Evolutionary conservation across 2,329 filamentous ascomycete genomes (phyloP), one percentile per base, ranked within the genome.

Genomic region (Dothidotthia symphoricarpi): DNA sequence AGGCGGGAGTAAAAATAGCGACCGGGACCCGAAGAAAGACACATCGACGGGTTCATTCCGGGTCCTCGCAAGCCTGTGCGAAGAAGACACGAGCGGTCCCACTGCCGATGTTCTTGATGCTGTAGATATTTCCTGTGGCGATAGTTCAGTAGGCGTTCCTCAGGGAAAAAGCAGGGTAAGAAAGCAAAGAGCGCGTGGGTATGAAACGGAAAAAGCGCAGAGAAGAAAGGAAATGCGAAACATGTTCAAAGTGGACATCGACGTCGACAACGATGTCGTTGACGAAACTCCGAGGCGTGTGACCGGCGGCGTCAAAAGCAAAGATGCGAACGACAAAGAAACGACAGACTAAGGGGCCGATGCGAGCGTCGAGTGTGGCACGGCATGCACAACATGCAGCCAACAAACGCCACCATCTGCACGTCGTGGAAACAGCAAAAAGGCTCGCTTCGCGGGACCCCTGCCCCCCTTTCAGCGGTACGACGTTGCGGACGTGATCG

Each of bases 1-100:
- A n/a, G n/a, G n/a, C n/a, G n/a, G n/a, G n/a, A n/a, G n/a, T n/a
- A n/a, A n/a, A n/a, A n/a, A n/a, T n/a, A n/a, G n/a, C n/a, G n/a
- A n/a, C n/a, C n/a, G n/a, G n/a, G n/a, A n/a, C n/a, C n/a, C n/a
- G n/a, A n/a, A n/a, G n/a, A n/a, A n/a, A n/a, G n/a, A n/a, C n/a
- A 17, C 19, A 17, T 28, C 28, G 15, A 28, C 14, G 5, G 13
- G 10, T 16, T 16, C 19, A 22, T 27, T 7, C 7, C 22, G 24
- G 10, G 31, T 31, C 19, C 47, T 83, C 87, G 66, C 85, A 91
- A 6, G 85, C 91, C 66, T 98, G 93, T 1, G 89, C 83, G 67
- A 97, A 98, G 72, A 97, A 97, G 32, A 97, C 76, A 26, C 86
- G 81, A 4, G 88, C 86, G 4, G 82, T 77, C 44, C 75, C 73